Conservation (phyloP, 1,284 basidiomycete species). For the Rhodotorula glutinis region DNA sequence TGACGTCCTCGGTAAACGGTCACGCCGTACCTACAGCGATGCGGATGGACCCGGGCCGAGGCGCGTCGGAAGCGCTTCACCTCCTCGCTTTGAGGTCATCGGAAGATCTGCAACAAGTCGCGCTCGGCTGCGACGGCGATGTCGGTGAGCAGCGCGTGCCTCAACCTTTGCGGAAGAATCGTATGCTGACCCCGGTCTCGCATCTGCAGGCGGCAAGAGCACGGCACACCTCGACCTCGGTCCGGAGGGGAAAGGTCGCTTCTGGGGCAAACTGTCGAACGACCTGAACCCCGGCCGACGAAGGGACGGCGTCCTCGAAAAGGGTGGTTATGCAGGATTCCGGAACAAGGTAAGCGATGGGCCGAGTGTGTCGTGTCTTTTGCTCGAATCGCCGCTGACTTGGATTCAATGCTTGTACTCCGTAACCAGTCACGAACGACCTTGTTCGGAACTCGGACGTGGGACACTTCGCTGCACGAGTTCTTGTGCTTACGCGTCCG, state of each 20-base stretch:
- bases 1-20: too few species aligned
- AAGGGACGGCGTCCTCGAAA: conserved; percentile 50
- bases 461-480: conserved; percentile 73
- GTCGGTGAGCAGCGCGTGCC: conserved; percentile 59
- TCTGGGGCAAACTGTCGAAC: conserved; percentile 71
- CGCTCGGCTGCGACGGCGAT: conserved; percentile 75
- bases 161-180: too few species aligned
- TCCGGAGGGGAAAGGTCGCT: conserved; percentile 59
- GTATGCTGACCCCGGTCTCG: too few species aligned
- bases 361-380: too few species aligned
- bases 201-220: conserved; percentile 64
- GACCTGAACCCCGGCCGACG: conserved; percentile 61
- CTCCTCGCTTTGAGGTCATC: conserved; percentile 57
- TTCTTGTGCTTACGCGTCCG: conserved; percentile 75
- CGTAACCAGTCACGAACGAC: conserved; percentile 52
- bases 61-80: conserved; percentile 19
- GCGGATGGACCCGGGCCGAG: conserved; percentile 20
- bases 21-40: conserved; percentile 10
- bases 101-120: conserved; percentile 62
- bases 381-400: not conserved
- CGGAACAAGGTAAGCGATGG: conserved; percentile 63
- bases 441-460: conserved; percentile 73
- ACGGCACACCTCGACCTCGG: conserved; percentile 66
- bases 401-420: not conserved
- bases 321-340: conserved; percentile 79